phyloP scores from a whole-genome alignment of 495 filamentous ascomycete genomes.

The Mycothermus thermophilus region DNA sequence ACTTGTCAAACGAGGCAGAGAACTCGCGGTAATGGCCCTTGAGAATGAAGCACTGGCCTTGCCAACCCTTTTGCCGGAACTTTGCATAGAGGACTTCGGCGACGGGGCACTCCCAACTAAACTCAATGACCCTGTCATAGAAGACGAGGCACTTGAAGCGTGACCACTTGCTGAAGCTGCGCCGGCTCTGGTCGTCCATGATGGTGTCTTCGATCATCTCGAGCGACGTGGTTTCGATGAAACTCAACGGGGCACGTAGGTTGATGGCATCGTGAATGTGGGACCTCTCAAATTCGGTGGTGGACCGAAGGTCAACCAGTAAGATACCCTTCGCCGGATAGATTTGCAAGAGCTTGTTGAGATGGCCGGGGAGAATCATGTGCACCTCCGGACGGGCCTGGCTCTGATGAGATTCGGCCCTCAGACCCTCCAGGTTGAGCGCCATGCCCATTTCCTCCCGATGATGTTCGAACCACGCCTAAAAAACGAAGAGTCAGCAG shows the following conservation, averaged over 20 bases:
- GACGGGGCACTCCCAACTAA: constrained; percentile 32
- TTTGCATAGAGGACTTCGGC: constrained; percentile 28
- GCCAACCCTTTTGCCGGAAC: constrained; percentile 28
- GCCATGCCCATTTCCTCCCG: constrained; percentile 27
- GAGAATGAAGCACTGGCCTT: constrained; percentile 32
- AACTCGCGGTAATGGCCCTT: constrained; percentile 38
- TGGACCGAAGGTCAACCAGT: constrained; percentile 31
- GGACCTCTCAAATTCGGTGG: constrained; percentile 29
- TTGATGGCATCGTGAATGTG: constrained; percentile 36
- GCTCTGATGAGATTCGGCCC: constrained; percentile 15
- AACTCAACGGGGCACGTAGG: constrained; percentile 29
- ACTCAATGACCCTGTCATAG: constrained; percentile 32
- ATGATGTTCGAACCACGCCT: constrained; percentile 33
- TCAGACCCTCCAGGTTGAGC: constrained; percentile 25
- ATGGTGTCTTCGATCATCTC: constrained; percentile 37
- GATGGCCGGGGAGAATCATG: constrained; percentile 35
- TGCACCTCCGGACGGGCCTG: constrained; percentile 15
- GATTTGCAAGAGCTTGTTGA: constrained; percentile 33
- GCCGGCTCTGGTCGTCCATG: constrained; percentile 29
- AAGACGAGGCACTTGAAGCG: constrained; percentile 33
- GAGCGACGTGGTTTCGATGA: constrained; percentile 26
- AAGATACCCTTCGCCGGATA: constrained; percentile 29
- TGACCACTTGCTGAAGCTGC: constrained; percentile 31
- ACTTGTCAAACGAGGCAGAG: constrained; percentile 30
- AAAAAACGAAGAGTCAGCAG: neutral